A percentile compares a stretch with the other conserved stretches of the same genome.
These are phyloP conservation scores for Suzukiozyma palmioleophila DNA, from an alignment of 1,139 yeast genomes.

Conservation along the genomic window DNA sequence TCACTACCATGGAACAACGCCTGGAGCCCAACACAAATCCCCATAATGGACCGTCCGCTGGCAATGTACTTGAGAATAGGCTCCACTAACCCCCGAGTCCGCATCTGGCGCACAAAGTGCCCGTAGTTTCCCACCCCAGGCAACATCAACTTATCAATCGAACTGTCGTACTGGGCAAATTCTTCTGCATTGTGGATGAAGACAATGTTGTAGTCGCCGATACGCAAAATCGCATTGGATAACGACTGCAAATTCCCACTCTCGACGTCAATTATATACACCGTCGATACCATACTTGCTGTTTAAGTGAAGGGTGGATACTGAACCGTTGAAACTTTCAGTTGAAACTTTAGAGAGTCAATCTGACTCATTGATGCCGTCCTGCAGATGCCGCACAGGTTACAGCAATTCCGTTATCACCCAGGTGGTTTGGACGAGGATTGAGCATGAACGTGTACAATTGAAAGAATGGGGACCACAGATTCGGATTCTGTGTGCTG, in stretches of 20 bases:
- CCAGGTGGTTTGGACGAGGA: too few relatives aligned
- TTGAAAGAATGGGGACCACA: too few relatives aligned
- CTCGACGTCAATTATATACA: constrained; percentile 87
- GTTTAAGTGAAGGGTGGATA: background rate
- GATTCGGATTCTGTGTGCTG: too few relatives aligned
- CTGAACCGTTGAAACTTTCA: background rate
- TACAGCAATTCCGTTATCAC: too few relatives aligned
- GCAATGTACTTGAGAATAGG: constrained; percentile 64
- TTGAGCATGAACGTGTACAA: too few relatives aligned
- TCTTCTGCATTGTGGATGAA: constrained; percentile 42
- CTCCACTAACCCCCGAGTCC: constrained; percentile 54
- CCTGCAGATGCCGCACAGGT: too few relatives aligned
- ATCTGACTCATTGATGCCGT: constrained; percentile 1
- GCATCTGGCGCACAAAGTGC: constrained; percentile 75
- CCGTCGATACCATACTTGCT: constrained; percentile 28
- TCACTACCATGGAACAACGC: constrained; percentile 70
- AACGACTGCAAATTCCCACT: constrained; percentile 91
- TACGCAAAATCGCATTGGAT: constrained; percentile 73
- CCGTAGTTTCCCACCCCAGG: constrained; percentile 98
- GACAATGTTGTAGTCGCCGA: constrained; percentile 60
- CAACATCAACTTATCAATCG: constrained; percentile 56
- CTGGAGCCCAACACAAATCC: constrained; percentile 95
- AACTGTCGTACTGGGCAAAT: constrained; percentile 30
- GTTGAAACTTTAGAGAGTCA: background rate
- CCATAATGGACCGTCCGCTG: constrained; percentile 84